phyloP scores from a whole-genome alignment of 768 basidiomycete species.

The Symmetrospora coprosmae region DNA sequence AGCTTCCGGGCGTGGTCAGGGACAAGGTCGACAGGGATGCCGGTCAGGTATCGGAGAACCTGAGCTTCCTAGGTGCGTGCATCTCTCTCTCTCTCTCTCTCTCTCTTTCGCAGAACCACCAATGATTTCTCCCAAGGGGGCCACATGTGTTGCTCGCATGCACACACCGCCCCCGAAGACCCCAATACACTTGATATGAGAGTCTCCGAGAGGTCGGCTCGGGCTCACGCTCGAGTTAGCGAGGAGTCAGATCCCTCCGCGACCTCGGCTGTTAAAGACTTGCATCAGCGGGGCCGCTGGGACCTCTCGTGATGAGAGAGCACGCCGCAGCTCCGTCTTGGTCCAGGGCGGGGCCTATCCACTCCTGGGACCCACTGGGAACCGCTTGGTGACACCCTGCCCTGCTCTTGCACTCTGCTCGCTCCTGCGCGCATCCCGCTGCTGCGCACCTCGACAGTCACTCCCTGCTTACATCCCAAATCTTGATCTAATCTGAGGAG shows the following conservation, averaged over 20 bases:
- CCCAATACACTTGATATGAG: conserved; percentile 19
- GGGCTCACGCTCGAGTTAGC: no score
- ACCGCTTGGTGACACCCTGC: neutral
- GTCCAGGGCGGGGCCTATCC: neutral
- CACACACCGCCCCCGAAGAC: neutral
- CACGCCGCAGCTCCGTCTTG: no score
- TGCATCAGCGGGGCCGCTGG: no score
- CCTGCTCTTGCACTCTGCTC: no score
- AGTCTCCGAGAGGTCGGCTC: neutral
- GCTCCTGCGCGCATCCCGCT: no score
- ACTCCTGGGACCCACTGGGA: neutral
- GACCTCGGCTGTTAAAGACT: no score
- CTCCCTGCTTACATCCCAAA: conserved; percentile 14
- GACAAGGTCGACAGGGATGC: conserved; percentile 8
- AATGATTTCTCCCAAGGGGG: neutral
- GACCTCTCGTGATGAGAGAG: no score
- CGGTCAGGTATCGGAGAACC: conserved; percentile 13
- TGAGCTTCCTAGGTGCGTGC: conserved; percentile 22
- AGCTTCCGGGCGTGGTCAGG: neutral
- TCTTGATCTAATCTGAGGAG: conserved; percentile 28
- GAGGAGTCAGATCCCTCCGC: no score
- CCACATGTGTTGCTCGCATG: neutral
- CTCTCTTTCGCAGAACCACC: neutral
- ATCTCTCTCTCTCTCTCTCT: neutral
- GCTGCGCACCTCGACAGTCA: no score